phyloP scores from a whole-genome alignment of 345 rosid genomes.

The Populus simonii region DNA sequence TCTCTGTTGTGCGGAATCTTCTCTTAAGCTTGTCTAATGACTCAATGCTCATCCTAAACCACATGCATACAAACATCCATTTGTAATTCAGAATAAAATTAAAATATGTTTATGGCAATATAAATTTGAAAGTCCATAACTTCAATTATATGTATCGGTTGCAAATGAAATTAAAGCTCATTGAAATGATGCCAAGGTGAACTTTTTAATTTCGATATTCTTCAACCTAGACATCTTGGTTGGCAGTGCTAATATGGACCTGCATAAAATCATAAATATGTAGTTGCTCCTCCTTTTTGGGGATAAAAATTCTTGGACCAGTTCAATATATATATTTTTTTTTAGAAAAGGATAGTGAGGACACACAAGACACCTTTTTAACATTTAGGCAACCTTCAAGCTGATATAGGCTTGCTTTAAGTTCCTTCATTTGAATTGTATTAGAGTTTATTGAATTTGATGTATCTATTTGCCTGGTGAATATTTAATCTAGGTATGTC shows the following conservation, averaged over 20 bases:
- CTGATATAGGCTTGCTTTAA: not conserved
- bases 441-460: not conserved
- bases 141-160: not conserved
- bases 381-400: not conserved
- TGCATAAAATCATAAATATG: not conserved
- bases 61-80: not conserved
- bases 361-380: not conserved
- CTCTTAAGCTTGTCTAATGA: not conserved
- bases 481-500: conserved; percentile 58
- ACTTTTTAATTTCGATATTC: not conserved
- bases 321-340: not conserved
- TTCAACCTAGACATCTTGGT: not conserved
- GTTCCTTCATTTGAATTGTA: not conserved
- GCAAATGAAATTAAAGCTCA: not conserved
- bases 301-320: not conserved
- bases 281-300: not conserved
- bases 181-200: not conserved
- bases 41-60: not conserved
- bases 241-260: not conserved
- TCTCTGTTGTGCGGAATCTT: not conserved
- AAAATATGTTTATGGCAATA: not conserved
- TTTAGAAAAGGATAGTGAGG: not conserved
- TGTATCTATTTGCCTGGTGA: not conserved
- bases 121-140: not conserved
- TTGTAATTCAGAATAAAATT: not conserved